A percentile compares a stretch with the other conserved stretches of the same genome.
Conservation (phyloP, 805 yeast genomes). For the Candida sanyiensis region DNA sequence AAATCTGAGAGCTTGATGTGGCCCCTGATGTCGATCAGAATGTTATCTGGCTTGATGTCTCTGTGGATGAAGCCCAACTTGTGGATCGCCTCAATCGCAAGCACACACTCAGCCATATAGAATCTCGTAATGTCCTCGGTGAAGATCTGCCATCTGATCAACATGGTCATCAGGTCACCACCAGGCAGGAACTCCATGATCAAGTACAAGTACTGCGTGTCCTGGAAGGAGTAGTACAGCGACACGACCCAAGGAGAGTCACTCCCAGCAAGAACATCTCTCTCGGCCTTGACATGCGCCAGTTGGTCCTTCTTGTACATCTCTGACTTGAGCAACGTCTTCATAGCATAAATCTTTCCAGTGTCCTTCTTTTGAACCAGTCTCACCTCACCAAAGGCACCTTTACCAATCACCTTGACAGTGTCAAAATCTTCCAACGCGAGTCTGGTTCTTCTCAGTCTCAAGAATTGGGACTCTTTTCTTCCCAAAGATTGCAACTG, state of each 20-base stretch:
- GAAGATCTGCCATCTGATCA: conserved; percentile 88
- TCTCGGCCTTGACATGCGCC: conserved; percentile 90
- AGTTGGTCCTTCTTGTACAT: conserved; percentile 89
- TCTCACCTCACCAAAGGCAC: conserved; percentile 98
- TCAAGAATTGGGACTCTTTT: conserved; percentile 80
- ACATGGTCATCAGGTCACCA: conserved; percentile 92
- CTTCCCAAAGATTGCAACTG: conserved; percentile 77
- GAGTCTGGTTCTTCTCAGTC: conserved; percentile 87
- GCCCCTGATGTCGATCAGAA: conserved; percentile 77
- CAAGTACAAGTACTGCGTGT: conserved; percentile 77
- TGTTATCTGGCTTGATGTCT: conserved; percentile 97
- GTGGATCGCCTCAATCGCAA: conserved; percentile 90
- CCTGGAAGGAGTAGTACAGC: conserved; percentile 91
- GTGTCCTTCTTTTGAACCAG: conserved; percentile 92
- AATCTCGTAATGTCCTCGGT: conserved; percentile 95
- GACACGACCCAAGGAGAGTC: conserved; percentile 96
- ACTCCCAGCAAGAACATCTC: conserved; percentile 93
- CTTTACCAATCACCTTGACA: conserved; percentile 98
- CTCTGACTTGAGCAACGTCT: conserved; percentile 80
- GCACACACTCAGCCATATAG: conserved; percentile 93
- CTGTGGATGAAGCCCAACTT: conserved; percentile 94
- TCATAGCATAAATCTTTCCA: conserved; percentile 90
- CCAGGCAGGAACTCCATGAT: conserved; percentile 99
- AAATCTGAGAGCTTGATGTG: conserved; percentile 93
- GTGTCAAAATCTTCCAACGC: conserved; percentile 92